Base-by-base conservation (phyloP, 129 eudicot genomes). In the Glebionis coronaria region DNA sequence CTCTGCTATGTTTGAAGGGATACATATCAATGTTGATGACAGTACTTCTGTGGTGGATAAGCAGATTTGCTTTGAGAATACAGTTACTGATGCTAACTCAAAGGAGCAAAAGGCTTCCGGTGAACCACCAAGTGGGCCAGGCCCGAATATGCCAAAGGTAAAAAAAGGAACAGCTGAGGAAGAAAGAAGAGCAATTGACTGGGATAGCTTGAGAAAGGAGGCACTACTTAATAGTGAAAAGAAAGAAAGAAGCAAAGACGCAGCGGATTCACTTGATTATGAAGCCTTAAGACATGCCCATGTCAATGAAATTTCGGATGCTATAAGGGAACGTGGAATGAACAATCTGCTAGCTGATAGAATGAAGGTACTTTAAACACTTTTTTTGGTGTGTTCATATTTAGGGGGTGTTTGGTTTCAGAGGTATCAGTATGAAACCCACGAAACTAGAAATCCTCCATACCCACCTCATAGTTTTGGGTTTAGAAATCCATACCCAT, bases 241-340 rank as follows among this genome's bases (percentile, higher is more conserved):
- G 66, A 81, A 72, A 71, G 87, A 76, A 66, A 74, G 78, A 81
- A 80, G 84, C 69, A 55, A 69, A 61, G 80, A 86, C 13, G 63
- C 84, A 28, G 73, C 71, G 71, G 99, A 93, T 67, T 86, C 97
- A 0, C 70, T 93, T 44, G 85, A 93, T 79, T 93, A 87, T 80
- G 99, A 89, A 81, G 90, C 97, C 61, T 66, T 93, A 38, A 76
- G 97, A 60, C 25, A 52, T 29, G 93, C 97, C 45, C 63, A 87
- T 67, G 97, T 93, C 12, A 77, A 67, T 21, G 89, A 82, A 73
- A 84, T 93, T 53, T 80, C 99, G 59, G 77, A 84, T 7, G 74
- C 90, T 6, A 93, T 93, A 14, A 89, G 79, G 72, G 97, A 84
- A 73, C 81, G 99, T 64, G 99, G 99, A 55, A 93, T 93, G 99